Evolutionary conservation across 305 asterid genomes (phyloP), one percentile per base, ranked within the genome.

Genomic region (Solanum aculeatissimum): DNA sequence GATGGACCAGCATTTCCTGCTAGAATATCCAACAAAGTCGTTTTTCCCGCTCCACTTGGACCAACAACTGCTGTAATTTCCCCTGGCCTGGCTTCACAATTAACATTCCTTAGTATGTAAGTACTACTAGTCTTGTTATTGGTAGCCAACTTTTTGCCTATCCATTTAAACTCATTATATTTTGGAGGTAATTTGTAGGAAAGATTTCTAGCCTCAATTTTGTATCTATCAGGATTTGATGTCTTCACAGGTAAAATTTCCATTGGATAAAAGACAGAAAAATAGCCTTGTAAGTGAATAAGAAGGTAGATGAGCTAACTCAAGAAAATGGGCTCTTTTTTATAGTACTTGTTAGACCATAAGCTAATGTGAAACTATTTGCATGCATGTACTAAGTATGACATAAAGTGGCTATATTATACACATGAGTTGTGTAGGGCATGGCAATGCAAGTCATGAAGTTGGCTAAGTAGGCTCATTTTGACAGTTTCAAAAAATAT

Each of bases 11-110:
- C 85, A 83, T 70, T 87, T 35, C 97, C 94, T 0, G 94, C 91
- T 1, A 94, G 89, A 84, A 93, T 88, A 42, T 92, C 96, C 38
- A 93, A 86, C 91, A 94, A 43, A 4, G 98, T 91, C 3, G 97
- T 93, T 83, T 94, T 94, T 7, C 98, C 98, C 0, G 97, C 98
- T 19, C 97, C 98, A 66, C 98, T 94, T 0, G 96, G 90, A 23
- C 97, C 96, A 8, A 91, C 94, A 75, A 94, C 90, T 18, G 95
- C 98, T 1, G 98, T 93, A 23, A 94, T 85, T 81, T 92, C 90
- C 7, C 97, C 93, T 1, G 95, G 89, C 54, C 85, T 86, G 60
- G 92, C 97, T 25, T 93, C 96, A 43, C 94, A 93, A 11, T 57
- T 89, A 0, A 93, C 94, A 25, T 91, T 88, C 84, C 85, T 89